Percentiles rank a stretch among this genome's conserved stretches.
These are phyloP conservation scores for Glebionis coronaria DNA, from an alignment of 129 eudicot genomes.

Conservation along the genomic window DNA sequence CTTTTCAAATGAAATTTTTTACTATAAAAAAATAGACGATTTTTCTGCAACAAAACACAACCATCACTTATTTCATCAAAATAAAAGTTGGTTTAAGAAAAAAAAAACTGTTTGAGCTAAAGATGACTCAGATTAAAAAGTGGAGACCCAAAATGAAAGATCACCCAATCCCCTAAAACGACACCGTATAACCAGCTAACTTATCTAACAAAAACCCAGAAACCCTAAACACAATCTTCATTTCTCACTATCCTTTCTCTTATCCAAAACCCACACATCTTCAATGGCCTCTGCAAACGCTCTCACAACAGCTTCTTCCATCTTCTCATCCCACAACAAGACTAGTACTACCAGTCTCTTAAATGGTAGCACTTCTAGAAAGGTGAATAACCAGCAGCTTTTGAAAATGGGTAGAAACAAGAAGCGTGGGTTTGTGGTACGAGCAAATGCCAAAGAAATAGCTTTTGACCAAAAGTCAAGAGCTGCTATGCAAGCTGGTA, in stretches of 20 bases:
- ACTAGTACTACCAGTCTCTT: constrained; percentile 27
- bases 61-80: too few relatives aligned
- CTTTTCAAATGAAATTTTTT: too few relatives aligned
- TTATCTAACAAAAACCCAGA: neutral
- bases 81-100: too few relatives aligned
- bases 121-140: too few relatives aligned
- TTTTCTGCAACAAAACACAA: too few relatives aligned
- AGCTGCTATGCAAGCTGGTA: constrained; percentile 72
- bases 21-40: too few relatives aligned
- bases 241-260: neutral
- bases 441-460: constrained; percentile 69
- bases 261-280: too few relatives aligned
- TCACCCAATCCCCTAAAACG: neutral
- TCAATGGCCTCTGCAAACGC: constrained; percentile 89
- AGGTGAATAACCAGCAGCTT: constrained; percentile 43
- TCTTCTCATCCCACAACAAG: constrained; percentile 45
- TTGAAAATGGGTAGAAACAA: constrained; percentile 20
- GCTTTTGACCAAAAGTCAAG: constrained; percentile 69
- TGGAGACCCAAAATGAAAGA: too few relatives aligned
- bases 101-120: too few relatives aligned
- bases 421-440: constrained; percentile 48
- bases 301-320: constrained; percentile 68
- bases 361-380: constrained; percentile 23
- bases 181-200: neutral
- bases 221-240: neutral